A percentile compares a stretch with the other conserved stretches of the same genome.
These are phyloP conservation scores for Hymenoscyphus fructigenus DNA, from an alignment of 2,329 filamentous ascomycete species.

Conservation along the genomic window DNA sequence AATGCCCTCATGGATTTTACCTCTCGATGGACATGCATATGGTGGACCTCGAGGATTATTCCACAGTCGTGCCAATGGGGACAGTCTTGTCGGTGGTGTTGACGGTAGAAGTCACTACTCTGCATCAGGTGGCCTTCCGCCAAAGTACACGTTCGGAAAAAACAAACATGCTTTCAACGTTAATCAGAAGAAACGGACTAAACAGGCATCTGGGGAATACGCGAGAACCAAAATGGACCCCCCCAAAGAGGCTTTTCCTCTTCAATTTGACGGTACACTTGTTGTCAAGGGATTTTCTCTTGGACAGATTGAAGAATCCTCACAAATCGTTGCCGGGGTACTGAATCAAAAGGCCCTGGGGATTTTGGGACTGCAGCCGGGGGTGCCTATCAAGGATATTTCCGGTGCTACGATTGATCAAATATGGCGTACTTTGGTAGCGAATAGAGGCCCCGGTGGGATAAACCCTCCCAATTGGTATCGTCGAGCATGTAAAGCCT, in stretches of 20 bases:
- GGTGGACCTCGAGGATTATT: neutral
- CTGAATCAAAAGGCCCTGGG: neutral
- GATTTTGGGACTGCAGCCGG: neutral
- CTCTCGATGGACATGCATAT: neutral
- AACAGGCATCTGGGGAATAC: neutral
- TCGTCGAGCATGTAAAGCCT: constrained; percentile 16
- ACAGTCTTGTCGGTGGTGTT: neutral
- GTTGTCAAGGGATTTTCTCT: neutral
- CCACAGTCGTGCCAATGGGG: neutral
- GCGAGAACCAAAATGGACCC: neutral
- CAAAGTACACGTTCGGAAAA: neutral
- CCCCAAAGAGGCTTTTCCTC: neutral
- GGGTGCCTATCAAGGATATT: neutral
- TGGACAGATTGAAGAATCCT: neutral
- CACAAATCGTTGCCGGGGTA: neutral
- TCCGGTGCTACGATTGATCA: constrained; percentile 12
- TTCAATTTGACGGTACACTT: neutral
- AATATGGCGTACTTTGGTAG: constrained; percentile 27
- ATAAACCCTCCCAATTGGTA: constrained; percentile 25
- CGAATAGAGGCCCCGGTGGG: constrained; percentile 22
- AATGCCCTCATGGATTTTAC: neutral
- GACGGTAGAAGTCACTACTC: neutral
- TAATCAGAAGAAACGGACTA: neutral
- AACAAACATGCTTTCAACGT: neutral
- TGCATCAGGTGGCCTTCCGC: neutral